Evolutionary conservation across 495 filamentous ascomycete genomes (phyloP).

Genomic region (Penicillium maclennaniae): DNA sequence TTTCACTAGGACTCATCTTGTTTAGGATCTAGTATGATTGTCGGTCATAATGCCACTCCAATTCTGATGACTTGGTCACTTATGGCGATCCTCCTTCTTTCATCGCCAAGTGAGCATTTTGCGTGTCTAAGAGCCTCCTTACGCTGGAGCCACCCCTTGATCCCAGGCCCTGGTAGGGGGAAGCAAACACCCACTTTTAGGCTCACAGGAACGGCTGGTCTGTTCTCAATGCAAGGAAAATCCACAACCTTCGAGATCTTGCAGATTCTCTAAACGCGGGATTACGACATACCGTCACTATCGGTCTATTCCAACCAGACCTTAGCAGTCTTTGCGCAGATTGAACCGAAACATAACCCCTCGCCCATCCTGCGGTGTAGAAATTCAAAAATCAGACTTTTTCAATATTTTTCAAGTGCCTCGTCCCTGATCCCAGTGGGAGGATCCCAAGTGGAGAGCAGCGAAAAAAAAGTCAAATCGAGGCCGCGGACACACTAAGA

Average conservation of each 20-base stretch:
- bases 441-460: constrained; percentile 3
- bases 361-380: background rate
- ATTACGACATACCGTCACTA: background rate
- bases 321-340: background rate
- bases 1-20: background rate
- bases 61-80: background rate
- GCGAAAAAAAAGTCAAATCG: background rate
- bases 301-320: background rate
- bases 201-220: constrained; percentile 23
- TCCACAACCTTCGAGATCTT: constrained; percentile 7
- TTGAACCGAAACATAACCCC: background rate
- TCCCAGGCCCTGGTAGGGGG: background rate
- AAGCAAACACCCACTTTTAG: constrained; percentile 1
- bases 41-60: background rate
- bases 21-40: background rate
- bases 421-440: background rate
- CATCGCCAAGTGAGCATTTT: background rate
- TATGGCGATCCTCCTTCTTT: background rate
- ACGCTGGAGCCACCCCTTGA: constrained; percentile 14
- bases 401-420: background rate
- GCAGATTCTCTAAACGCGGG: background rate
- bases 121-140: constrained; percentile 12
- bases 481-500: constrained; percentile 4
- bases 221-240: constrained; percentile 23
- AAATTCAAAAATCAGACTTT: background rate